These are phyloP conservation scores for Nannochloris sp. DNA, from an alignment of 139 green algal species.

Conservation along the genomic window DNA sequence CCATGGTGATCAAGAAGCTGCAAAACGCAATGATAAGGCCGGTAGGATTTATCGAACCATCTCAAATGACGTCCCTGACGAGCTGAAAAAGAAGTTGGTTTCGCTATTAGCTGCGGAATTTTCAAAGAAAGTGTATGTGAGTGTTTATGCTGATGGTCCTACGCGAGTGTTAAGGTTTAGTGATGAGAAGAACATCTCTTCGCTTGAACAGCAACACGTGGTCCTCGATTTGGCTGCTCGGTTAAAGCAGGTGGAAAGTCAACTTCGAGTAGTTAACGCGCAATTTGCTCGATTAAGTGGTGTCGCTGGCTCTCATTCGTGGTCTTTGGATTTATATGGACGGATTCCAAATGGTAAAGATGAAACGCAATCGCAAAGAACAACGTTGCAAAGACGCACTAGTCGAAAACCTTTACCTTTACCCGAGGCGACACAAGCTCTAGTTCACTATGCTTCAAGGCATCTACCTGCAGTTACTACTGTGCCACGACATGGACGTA, in stretches of 20 bases:
- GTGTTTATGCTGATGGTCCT: constrained; percentile 76
- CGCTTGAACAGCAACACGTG: constrained; percentile 44
- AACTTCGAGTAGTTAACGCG: constrained; percentile 34
- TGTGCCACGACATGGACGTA: neutral
- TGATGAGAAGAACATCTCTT: constrained; percentile 46
- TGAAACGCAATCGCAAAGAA: neutral
- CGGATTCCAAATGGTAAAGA: constrained; percentile 3
- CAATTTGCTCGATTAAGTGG: constrained; percentile 38
- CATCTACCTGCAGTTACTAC: constrained; percentile 1
- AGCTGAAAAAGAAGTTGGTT: constrained; percentile 39
- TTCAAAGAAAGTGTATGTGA: constrained; percentile 65
- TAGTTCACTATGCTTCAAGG: neutral
- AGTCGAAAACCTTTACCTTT: constrained; percentile 16
- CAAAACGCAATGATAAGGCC: neutral
- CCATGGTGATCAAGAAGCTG: constrained; percentile 3
- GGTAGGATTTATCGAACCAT: constrained; percentile 15
- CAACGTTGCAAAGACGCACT: neutral
- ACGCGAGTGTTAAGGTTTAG: constrained; percentile 79
- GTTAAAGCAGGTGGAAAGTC: constrained; percentile 43
- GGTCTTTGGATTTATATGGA: constrained; percentile 43
- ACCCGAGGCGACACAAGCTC: neutral
- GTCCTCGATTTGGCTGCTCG: constrained; percentile 51
- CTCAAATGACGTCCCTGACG: constrained; percentile 25
- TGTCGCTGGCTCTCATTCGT: constrained; percentile 5
- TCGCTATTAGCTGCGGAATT: constrained; percentile 43